Percentiles rank a stretch among this genome's conserved stretches.
Evolutionary conservation across 495 filamentous ascomycete species (phyloP).

Genomic region (Cenococcum geophilum): DNA sequence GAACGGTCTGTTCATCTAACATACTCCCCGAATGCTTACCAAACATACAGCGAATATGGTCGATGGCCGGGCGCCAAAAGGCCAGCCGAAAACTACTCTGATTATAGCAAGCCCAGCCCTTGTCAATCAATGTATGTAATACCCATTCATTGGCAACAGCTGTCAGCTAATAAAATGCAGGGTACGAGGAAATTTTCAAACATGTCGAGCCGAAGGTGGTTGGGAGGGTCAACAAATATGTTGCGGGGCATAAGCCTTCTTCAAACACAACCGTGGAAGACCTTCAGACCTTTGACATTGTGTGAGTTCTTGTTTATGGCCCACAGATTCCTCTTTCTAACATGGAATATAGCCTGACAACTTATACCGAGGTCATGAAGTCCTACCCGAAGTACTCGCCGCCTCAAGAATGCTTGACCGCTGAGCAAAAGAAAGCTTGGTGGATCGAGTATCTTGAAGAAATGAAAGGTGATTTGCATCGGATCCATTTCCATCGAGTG

Average conservation of each 20-base stretch:
- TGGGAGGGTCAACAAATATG: conserved; percentile 17
- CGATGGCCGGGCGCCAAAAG: conserved; percentile 26
- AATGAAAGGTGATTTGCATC: conserved; percentile 45
- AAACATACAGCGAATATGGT: conserved; percentile 30
- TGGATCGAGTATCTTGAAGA: conserved; percentile 37
- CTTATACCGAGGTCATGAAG: conserved; percentile 49
- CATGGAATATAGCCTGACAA: conserved; percentile 38
- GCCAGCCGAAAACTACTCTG: conserved; percentile 41
- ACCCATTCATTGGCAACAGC: no score
- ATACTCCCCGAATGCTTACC: neutral
- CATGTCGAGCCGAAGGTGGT: no score
- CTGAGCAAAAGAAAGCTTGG: conserved; percentile 36
- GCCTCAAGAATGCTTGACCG: conserved; percentile 31
- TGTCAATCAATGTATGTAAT: conserved; percentile 41
- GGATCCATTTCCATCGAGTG: conserved; percentile 48
- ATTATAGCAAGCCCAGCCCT: conserved; percentile 47
- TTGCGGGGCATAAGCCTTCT: conserved; percentile 11
- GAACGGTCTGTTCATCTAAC: no score
- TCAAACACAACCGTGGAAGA: conserved; percentile 15
- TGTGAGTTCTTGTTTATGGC: conserved; percentile 7
- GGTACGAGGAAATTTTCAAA: conserved; percentile 35
- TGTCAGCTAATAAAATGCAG: no score
- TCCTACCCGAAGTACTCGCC: conserved; percentile 45
- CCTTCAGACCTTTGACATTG: conserved; percentile 22
- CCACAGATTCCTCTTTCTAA: no score